Evolutionary conservation across 2,329 filamentous ascomycete species (phyloP), one percentile per base, ranked within the genome.

Genomic region (Dactylellina haptotyla): DNA sequence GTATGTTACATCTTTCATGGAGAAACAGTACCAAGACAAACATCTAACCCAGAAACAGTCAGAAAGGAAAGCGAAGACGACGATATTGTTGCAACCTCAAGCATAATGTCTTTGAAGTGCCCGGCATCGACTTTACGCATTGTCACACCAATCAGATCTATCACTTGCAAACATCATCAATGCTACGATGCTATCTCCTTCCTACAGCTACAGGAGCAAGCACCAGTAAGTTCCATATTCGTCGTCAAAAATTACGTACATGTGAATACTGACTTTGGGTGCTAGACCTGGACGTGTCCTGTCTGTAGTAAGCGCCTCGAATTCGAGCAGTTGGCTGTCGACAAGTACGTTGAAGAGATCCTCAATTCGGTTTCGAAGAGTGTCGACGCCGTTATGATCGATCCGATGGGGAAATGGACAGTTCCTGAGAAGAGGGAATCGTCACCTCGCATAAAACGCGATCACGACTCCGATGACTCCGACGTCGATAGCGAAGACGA

Each of bases 161-260:
- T 88, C 2, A 82, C 88, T 32, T 99, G 95, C 82, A 89, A 87
- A 2, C 95, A 99, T 80, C 91, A 95, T 25, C 92, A 96, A 79
- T 99, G 95, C 80, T 99, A 98, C 77, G 95, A 99, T 80, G 94
- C 91, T 2, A 89, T 88, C 2, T 96, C 92, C 1, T 99, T 97
- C 79, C 85, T 99, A 18, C 92, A 97, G 78, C 83, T 99, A 26
- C 94, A 98, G 80, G 93, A 98, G 80, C 95, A 99, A 83, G 94
- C 92, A 0, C 95, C 95, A 0, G 77, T 78, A 71, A 30, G 75
- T 56, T 26, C 25, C 16, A 14, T 14, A 34, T 34, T n/a, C n/a
- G n/a, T n/a, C n/a, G 32, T 14, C 32, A 6, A 34, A 34, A 34
- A n/a, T n/a, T n/a, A n/a, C n/a, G n/a, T n/a, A n/a, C n/a, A n/a